phyloP scores from a whole-genome alignment of 2,329 filamentous ascomycete genomes.

The Fusarium praegraminearum region DNA sequence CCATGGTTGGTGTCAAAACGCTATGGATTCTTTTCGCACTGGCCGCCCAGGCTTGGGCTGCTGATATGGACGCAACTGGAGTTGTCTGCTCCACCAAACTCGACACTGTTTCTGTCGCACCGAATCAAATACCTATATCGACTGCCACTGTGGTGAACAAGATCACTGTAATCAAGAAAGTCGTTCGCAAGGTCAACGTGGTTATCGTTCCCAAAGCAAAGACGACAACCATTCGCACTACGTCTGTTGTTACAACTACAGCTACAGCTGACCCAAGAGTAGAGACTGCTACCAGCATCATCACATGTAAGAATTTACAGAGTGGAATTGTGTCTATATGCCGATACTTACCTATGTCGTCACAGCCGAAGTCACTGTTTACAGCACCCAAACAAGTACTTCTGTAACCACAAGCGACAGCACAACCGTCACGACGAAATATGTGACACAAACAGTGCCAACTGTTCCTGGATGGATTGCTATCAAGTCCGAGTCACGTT shows the following conservation, averaged over 20 bases:
- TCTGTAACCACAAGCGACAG: background rate
- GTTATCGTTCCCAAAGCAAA: background rate
- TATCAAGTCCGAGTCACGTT: background rate
- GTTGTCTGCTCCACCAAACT: background rate
- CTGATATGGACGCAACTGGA: background rate
- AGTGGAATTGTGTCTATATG: background rate
- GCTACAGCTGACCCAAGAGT: background rate
- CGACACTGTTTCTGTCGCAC: background rate
- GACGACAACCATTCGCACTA: background rate
- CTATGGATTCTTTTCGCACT: background rate
- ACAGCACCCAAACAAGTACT: background rate
- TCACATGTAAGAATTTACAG: background rate
- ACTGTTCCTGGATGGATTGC: background rate
- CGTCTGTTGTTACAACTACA: background rate
- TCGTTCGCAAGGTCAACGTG: slow-evolving; percentile 7
- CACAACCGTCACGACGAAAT: background rate
- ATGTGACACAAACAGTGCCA: background rate
- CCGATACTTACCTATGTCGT: background rate
- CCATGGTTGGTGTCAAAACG: background rate
- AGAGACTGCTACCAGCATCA: background rate
- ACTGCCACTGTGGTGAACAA: background rate
- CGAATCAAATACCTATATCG: background rate
- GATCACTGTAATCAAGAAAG: background rate
- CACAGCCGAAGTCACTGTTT: background rate
- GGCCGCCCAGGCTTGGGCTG: background rate